Percentiles rank a stretch among this genome's conserved stretches.
Evolutionary conservation across 805 yeast genomes (phyloP).

Genomic region (Candida adriatica): DNA sequence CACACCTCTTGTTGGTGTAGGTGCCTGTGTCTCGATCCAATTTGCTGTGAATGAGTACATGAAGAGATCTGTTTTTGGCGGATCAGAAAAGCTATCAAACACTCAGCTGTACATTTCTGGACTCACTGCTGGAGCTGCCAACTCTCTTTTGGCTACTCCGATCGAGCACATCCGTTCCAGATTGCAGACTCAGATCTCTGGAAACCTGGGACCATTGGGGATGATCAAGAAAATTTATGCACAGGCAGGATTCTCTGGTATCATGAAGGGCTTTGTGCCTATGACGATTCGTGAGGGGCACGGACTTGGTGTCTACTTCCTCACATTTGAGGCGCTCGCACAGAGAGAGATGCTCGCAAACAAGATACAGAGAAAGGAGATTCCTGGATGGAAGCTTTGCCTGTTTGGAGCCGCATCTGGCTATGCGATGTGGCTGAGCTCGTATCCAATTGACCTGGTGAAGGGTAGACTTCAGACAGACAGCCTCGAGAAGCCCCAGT

Average conservation of each 20-base stretch:
- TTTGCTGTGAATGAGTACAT: conserved; percentile 91
- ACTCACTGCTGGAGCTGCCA: conserved; percentile 86
- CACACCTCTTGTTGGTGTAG: conserved; percentile 93
- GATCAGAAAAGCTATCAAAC: conserved; percentile 37
- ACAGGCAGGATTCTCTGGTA: conserved; percentile 48
- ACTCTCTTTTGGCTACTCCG: conserved; percentile 84
- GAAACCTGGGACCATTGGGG: conserved; percentile 70
- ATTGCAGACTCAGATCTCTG: conserved; percentile 75
- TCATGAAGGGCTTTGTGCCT: conserved; percentile 78
- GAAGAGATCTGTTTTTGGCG: conserved; percentile 65
- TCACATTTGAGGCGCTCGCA: conserved; percentile 85
- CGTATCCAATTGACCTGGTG: conserved; percentile 86
- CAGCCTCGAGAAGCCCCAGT: conserved; percentile 50
- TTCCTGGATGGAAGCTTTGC: conserved; percentile 86
- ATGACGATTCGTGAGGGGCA: conserved; percentile 79
- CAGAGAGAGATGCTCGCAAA: conserved; percentile 50
- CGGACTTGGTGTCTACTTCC: conserved; percentile 85
- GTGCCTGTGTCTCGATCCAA: conserved; percentile 95
- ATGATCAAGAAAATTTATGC: conserved; percentile 52
- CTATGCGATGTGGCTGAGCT: conserved; percentile 74
- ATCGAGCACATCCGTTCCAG: conserved; percentile 94
- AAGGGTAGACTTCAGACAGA: conserved; percentile 87
- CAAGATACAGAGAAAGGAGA: conserved; percentile 51
- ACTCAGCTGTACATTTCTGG: conserved; percentile 78
- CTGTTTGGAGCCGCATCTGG: conserved; percentile 89